phyloP scores from a whole-genome alignment of 805 yeast genomes.

The Cyberlindnera euphorbiiphila region DNA sequence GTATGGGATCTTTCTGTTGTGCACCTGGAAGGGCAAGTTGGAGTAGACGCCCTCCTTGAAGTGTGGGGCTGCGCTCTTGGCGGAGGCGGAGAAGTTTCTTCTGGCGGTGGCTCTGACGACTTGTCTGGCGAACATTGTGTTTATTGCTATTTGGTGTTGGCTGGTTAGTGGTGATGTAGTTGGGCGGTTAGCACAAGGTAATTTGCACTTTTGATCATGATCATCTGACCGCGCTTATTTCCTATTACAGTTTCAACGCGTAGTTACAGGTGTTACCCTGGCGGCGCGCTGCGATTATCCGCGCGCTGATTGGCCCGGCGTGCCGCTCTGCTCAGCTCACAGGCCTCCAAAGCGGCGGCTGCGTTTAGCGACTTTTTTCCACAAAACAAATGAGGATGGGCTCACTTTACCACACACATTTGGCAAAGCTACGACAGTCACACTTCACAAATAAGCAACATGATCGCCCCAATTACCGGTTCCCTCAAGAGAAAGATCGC shows the following conservation, averaged over 20 bases:
- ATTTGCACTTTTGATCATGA: too few species aligned
- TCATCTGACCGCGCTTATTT: slow-evolving; percentile 7
- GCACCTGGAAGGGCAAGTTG: slow-evolving; percentile 92
- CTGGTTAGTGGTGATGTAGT: too few species aligned
- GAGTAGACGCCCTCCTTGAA: slow-evolving; percentile 82
- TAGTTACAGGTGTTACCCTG: slow-evolving; percentile 12
- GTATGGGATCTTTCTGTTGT: slow-evolving; percentile 88
- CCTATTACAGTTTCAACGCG: not conserved
- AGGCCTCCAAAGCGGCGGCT: too few species aligned
- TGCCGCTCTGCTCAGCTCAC: too few species aligned
- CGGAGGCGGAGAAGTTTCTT: slow-evolving; percentile 46
- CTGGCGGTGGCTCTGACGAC: slow-evolving; percentile 31
- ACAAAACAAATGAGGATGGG: slow-evolving; percentile 3
- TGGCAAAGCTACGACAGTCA: too few species aligned
- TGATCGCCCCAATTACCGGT: slow-evolving; percentile 86
- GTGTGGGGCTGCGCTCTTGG: slow-evolving; percentile 41
- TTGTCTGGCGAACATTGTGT: slow-evolving; percentile 26
- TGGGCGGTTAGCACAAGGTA: too few species aligned
- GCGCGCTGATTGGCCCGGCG: slow-evolving; percentile 23
- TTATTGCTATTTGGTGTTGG: not conserved
- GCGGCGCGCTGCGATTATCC: not conserved
- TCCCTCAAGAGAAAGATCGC: slow-evolving; percentile 74
- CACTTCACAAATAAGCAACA: slow-evolving; percentile 2
- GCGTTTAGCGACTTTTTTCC: too few species aligned
- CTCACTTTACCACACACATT: too few species aligned